Percentiles rank a stretch among this genome's conserved stretches.
Conservation (phyloP, 2,329 filamentous ascomycete species). For the Colletotrichum trifolii region DNA sequence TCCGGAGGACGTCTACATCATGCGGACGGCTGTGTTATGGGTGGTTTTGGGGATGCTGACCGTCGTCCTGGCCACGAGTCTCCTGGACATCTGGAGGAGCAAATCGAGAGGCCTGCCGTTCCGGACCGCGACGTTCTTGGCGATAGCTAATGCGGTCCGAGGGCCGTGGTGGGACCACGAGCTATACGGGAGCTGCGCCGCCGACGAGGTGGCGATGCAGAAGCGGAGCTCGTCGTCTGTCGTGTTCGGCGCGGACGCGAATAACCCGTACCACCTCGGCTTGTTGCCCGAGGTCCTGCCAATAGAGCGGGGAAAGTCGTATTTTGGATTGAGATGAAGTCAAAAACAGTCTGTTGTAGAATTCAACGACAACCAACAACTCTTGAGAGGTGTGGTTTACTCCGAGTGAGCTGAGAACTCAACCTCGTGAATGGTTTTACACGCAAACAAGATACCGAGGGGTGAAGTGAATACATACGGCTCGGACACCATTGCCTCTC, state of each 20-base stretch:
- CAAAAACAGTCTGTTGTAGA: no score
- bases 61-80: constrained; percentile 4
- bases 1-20: constrained; percentile 16
- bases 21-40: constrained; percentile 17
- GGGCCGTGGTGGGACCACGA: constrained; percentile 22
- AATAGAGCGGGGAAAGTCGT: constrained; percentile 1
- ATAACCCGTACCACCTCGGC: constrained; percentile 4
- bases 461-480: no score
- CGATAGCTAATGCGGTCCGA: constrained; percentile 19
- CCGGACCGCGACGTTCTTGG: constrained; percentile 16
- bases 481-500: no score
- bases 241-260: constrained; percentile 3
- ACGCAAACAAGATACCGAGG: no score
- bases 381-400: not conserved
- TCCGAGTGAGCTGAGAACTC: not conserved
- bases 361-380: no score
- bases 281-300: constrained; percentile 19
- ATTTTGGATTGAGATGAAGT: not conserved
- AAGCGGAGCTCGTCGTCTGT: constrained; percentile 21
- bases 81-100: constrained; percentile 22
- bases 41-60: constrained; percentile 12
- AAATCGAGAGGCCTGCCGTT: constrained; percentile 21
- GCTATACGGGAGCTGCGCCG: constrained; percentile 20
- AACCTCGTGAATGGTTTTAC: no score
- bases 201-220: constrained; percentile 10